Percentiles rank a stretch among this genome's conserved stretches.
These are phyloP conservation scores for Scenedesmus sp. DNA, from an alignment of 163 green algal species.

Conservation along the genomic window DNA sequence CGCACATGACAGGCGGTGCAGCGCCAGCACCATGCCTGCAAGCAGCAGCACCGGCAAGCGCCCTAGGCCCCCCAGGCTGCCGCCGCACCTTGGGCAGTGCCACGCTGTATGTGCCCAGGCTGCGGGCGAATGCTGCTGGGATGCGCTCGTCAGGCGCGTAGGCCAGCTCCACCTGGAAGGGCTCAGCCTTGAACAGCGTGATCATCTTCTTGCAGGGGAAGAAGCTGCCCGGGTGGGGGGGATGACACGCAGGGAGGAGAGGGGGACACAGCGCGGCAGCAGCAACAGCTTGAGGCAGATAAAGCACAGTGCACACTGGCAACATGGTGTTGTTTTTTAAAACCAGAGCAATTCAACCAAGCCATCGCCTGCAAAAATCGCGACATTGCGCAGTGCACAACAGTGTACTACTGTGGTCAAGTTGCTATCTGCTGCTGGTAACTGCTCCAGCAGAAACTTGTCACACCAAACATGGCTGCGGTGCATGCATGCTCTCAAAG, in stretches of 20 bases:
- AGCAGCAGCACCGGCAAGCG: neutral
- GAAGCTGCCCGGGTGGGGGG: conserved; percentile 32
- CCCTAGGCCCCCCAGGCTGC: too few relatives aligned
- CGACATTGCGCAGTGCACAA: too few relatives aligned
- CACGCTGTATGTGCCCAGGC: conserved; percentile 63
- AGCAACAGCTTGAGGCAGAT: neutral
- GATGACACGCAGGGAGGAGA: conserved; percentile 50
- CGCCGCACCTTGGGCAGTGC: conserved; percentile 61
- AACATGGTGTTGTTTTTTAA: neutral
- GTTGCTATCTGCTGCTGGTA: too few relatives aligned
- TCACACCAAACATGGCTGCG: neutral
- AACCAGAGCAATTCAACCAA: neutral
- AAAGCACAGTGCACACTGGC: neutral
- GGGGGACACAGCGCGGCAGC: neutral
- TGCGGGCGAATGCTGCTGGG: neutral
- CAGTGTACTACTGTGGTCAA: too few relatives aligned
- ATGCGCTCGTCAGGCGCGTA: conserved; percentile 46
- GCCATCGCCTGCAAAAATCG: neutral
- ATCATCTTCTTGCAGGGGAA: conserved; percentile 93
- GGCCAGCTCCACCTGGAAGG: conserved; percentile 68
- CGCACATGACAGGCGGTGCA: neutral
- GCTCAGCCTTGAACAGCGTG: conserved; percentile 87
- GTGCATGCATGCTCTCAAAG: neutral
- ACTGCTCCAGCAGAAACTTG: neutral
- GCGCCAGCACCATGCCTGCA: neutral